Base-by-base conservation (phyloP, 179 eudicot species). In the Sideroxylon spinosum region DNA sequence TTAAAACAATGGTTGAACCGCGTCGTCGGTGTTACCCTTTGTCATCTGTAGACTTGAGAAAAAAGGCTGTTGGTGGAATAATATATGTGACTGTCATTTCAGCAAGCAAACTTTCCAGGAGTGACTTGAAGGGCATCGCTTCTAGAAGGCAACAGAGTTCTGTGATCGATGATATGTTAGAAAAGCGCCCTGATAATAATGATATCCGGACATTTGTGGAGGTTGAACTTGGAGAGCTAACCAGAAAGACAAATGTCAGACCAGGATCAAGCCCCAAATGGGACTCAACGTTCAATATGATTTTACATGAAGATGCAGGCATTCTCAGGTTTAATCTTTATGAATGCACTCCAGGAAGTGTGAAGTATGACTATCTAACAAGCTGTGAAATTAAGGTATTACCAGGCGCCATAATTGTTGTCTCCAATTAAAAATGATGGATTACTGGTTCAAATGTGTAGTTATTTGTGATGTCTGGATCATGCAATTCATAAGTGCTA, bases 1-100 rank as follows among this genome's bases (percentile, higher is more conserved):
- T 65, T 46, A 94, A 94, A 80, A 94, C 94, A 67, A 92, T 95
- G 99, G 99, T 95, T 73, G 99, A 95, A 80, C 99, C 99, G 78
- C 93, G 98, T 28, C 97, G 99, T 50, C 90, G 91, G 29, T 92
- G 98, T 87, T 71, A 85, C 49, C 77, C 93, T 80, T 80, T 95
- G 86, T 86, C 99, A 74, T 81, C 91, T 44, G 87, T 85, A 71
- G 95, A 95, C 69, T 82, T 92, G 46, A 86, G 87, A 68, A 95
- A 94, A 82, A 88, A 83, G 76, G 99, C 95, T 76, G 97, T 92
- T 25, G 97, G 97, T 59, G 98, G 98, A 17, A 84, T 94, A 79
- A 76, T 95, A n/a, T 85, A 87, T 74, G 96, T 95, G 61, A 90
- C 90, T 20, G 98, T 95, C n/a, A 61, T 88, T 65, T 86, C 86